Conservation (phyloP, 2,329 filamentous ascomycete species). For the Xylaria sp. region DNA sequence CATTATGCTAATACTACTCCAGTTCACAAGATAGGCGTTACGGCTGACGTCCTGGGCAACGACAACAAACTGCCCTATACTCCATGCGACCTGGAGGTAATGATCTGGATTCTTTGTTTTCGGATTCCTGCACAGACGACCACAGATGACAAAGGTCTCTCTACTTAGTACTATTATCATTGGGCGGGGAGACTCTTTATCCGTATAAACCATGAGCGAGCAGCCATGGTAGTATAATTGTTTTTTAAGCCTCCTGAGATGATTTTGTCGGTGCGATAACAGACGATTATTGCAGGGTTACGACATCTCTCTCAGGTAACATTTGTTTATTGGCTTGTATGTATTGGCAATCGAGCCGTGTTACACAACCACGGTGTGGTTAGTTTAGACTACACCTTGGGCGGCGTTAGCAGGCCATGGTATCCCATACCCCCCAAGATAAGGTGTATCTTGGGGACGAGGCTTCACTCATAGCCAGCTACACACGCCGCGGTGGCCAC, state of each 20-base stretch:
- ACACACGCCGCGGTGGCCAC: slow-evolving; percentile 41
- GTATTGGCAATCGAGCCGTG: slow-evolving; percentile 43
- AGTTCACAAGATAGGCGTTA: slow-evolving; percentile 35
- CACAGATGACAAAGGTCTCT: neutral
- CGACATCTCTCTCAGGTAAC: slow-evolving; percentile 20
- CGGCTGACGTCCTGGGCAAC: slow-evolving; percentile 48
- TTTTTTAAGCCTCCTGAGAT: slow-evolving; percentile 18
- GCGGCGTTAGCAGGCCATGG: slow-evolving; percentile 11
- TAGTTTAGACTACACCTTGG: slow-evolving; percentile 33
- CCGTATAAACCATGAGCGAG: slow-evolving; percentile 19
- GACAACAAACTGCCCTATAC: slow-evolving; percentile 48
- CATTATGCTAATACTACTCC: slow-evolving; percentile 23
- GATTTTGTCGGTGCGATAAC: slow-evolving; percentile 11
- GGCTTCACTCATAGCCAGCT: neutral
- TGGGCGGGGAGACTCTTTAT: slow-evolving; percentile 8
- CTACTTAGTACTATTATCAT: neutral
- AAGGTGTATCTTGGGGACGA: neutral
- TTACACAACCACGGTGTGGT: slow-evolving; percentile 39
- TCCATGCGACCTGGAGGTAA: slow-evolving; percentile 35
- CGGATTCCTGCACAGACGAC: slow-evolving; percentile 8
- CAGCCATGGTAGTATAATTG: slow-evolving; percentile 27
- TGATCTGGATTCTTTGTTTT: slow-evolving; percentile 20
- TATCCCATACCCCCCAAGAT: slow-evolving; percentile 7
- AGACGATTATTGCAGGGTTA: slow-evolving; percentile 6
- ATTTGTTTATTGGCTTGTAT: slow-evolving; percentile 24